Conservation (phyloP, 768 basidiomycete genomes). For the Phaffia australis region DNA sequence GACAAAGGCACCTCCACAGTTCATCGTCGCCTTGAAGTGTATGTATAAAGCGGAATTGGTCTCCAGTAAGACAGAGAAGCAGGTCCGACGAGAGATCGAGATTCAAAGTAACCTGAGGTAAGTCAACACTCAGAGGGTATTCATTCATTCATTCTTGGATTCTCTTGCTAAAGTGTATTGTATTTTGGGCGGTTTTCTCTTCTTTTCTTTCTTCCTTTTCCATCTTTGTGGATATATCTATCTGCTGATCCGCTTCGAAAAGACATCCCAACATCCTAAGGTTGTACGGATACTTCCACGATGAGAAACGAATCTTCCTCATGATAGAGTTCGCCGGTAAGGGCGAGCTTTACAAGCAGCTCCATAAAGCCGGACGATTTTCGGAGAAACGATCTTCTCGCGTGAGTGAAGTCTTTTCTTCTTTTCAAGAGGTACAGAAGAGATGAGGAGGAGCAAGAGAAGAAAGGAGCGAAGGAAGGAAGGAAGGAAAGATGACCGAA, state of each 20-base stretch:
- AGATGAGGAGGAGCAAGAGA: no score
- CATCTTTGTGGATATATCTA: neutral
- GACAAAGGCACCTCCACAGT: slow-evolving; percentile 74
- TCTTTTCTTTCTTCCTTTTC: neutral
- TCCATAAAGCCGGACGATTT: slow-evolving; percentile 74
- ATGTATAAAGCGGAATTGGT: slow-evolving; percentile 95
- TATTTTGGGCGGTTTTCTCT: neutral
- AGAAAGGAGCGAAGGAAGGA: no score
- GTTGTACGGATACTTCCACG: slow-evolving; percentile 95
- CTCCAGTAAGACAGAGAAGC: slow-evolving; percentile 82
- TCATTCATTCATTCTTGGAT: no score
- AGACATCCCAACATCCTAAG: slow-evolving; percentile 89
- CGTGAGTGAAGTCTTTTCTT: slow-evolving; percentile 34
- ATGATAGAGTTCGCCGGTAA: slow-evolving; percentile 97
- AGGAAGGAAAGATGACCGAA: no score
- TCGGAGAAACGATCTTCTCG: slow-evolving; percentile 70
- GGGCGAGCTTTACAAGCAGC: slow-evolving; percentile 93
- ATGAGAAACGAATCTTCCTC: slow-evolving; percentile 91
- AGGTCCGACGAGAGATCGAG: slow-evolving; percentile 93
- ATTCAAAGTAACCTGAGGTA: slow-evolving; percentile 82
- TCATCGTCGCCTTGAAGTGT: slow-evolving; percentile 92
- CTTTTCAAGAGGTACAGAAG: neutral
- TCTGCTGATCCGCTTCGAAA: neutral
- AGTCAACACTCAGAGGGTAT: neutral
- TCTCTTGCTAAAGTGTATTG: no score